Evolutionary conservation across 345 rosid genomes (phyloP).

Genomic region (Trapa incisa): DNA sequence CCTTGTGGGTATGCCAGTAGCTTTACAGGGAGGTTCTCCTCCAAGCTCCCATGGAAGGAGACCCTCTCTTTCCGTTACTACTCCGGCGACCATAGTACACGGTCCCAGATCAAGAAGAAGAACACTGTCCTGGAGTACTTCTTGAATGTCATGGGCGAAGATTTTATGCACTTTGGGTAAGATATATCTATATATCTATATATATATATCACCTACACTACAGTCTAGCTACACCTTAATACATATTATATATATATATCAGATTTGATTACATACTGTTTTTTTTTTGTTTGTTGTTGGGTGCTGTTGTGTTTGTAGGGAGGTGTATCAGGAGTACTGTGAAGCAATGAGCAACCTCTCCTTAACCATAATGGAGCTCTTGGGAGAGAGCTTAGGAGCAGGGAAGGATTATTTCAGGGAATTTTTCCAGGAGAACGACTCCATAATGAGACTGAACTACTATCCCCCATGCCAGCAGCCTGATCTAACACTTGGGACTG

Average conservation of each 20-base stretch:
- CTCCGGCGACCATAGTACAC: not conserved
- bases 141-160: constrained; percentile 39
- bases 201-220: too few relatives aligned
- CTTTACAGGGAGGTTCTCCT: constrained; percentile 64
- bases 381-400: constrained; percentile 47
- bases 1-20: constrained; percentile 74
- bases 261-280: too few relatives aligned
- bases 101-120: too few relatives aligned
- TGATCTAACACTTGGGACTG: constrained; percentile 45
- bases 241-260: too few relatives aligned
- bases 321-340: constrained; percentile 43
- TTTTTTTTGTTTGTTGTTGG: too few relatives aligned
- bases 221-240: too few relatives aligned
- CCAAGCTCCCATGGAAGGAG: constrained; percentile 92
- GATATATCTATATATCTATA: not conserved
- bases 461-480: constrained; percentile 58
- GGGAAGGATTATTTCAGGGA: constrained; percentile 29
- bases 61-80: constrained; percentile 58
- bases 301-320: constrained; percentile 12
- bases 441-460: constrained; percentile 55
- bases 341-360: constrained; percentile 39
- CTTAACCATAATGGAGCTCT: constrained; percentile 39
- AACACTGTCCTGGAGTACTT: constrained; percentile 38
- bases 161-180: constrained; percentile 56
- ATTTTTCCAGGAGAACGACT: constrained; percentile 41